Evolutionary conservation across 108 stramenopile species (phyloP).

Genomic region (Fistulifera pelliculosa): DNA sequence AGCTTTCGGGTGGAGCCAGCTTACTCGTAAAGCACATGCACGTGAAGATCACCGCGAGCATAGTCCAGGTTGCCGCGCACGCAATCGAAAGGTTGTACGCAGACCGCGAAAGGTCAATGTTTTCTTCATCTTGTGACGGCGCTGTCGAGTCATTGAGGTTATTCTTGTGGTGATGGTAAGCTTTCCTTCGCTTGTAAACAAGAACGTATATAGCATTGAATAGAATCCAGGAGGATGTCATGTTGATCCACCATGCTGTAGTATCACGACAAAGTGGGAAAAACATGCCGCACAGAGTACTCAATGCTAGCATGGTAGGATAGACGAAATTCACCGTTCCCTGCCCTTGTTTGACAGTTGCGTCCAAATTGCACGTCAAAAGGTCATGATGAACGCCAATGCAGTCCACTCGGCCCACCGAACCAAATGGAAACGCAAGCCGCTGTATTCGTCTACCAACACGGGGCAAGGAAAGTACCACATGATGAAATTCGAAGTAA

Average conservation of each 20-base stretch:
- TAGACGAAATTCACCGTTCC: constrained; percentile 4
- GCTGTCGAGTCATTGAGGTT: neutral
- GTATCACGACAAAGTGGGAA: constrained; percentile 44
- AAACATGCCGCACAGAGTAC: constrained; percentile 34
- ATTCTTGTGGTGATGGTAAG: neutral
- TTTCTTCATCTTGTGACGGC: neutral
- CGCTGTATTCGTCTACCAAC: constrained; percentile 29
- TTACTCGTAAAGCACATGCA: constrained; percentile 2
- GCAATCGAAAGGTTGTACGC: constrained; percentile 25
- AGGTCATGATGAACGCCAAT: constrained; percentile 46
- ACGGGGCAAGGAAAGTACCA: constrained; percentile 30
- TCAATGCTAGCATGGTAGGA: constrained; percentile 9
- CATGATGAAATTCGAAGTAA: constrained; percentile 28
- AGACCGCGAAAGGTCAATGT: constrained; percentile 8
- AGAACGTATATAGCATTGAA: constrained; percentile 31
- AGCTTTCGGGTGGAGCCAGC: neutral
- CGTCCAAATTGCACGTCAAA: constrained; percentile 17
- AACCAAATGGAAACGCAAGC: constrained; percentile 29
- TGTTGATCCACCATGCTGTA: neutral
- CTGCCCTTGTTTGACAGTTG: constrained; percentile 23
- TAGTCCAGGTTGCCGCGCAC: constrained; percentile 36
- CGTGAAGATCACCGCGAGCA: constrained; percentile 30
- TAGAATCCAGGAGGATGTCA: constrained; percentile 17
- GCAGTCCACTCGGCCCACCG: constrained; percentile 66
- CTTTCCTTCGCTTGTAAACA: neutral